Base-by-base conservation (phyloP, 176 grass and related monocot species). In the Oryza meyeriana region DNA sequence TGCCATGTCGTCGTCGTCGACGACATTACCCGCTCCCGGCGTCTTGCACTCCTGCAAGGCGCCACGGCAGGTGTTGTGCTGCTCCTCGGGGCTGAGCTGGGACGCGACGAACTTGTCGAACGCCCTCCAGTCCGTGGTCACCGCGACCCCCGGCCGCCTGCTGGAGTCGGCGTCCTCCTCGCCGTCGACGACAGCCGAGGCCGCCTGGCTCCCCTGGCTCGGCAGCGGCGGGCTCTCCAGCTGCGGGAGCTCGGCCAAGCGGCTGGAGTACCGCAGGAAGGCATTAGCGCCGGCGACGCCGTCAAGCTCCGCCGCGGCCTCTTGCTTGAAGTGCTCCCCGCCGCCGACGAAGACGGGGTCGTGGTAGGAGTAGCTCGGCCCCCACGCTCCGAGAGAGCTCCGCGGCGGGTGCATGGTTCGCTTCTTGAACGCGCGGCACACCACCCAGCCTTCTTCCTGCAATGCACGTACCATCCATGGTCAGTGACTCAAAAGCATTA, bases 401-500 rank as follows among this genome's bases (percentile, higher is more conserved):
- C 88, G 81, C 16, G 85, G 69, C 12, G 85, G 79, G 27, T 82
- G 74, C 65, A 84, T 79, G 10, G 86, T 34, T 73, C 88, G 80
- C 75, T 97, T 97, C 89, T 93, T 97, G 88, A 97, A 97, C 61
- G 94, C 94, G 61, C 94, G 94, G 47, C 94, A 97, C 74, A 93
- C 82, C 5, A 97, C 91, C 94, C 91, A 97, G 55, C 94, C 90
- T 93, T 93, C 94, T 83, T 97, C 91, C 90, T 97, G 85, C 75
- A 55, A 57, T 55, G 25, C 42, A 12, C 14, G 22, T 40, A 52
- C 16, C 45, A 3, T 26, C 2, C 65, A 34, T 68, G 34, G 50
- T 55, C 18, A 55, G 8, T 55, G 50, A 22, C 50, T 24, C 55
- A 0, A 2, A 33, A 33, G 32, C 4, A 58, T 58, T 47, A 47